Evolutionary conservation across 1,139 yeast species (phyloP).

Genomic region (Debaryomyces fabryi): DNA sequence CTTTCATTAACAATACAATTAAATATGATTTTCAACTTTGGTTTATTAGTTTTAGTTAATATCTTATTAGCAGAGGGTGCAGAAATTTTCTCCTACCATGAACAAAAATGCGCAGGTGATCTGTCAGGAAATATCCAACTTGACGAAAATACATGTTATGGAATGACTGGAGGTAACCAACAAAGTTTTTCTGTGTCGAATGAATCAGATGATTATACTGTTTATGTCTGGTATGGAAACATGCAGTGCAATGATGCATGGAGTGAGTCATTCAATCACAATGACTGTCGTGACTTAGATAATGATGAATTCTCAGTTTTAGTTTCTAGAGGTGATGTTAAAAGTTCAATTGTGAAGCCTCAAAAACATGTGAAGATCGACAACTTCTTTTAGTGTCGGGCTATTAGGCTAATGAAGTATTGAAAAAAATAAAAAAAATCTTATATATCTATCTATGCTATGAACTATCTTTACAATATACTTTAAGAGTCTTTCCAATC

Average conservation of each 20-base stretch:
- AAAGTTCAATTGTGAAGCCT: background rate
- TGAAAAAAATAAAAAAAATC: background rate
- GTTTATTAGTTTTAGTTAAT: background rate
- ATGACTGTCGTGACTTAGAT: background rate
- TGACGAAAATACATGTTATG: constrained; percentile 1
- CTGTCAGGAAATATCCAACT: constrained; percentile 5
- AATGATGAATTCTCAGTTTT: constrained; percentile 3
- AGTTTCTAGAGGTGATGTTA: background rate
- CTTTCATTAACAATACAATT: background rate
- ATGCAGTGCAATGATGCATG: constrained; percentile 1
- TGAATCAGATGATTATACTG: constrained; percentile 2
- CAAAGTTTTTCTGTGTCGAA: background rate
- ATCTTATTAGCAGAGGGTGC: constrained; percentile 2
- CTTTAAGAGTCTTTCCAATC: background rate
- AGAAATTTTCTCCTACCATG: background rate
- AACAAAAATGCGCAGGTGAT: background rate
- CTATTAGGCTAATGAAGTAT: background rate
- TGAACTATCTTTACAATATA: background rate
- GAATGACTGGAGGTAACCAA: constrained; percentile 6
- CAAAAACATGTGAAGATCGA: constrained; percentile 1
- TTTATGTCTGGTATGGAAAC: constrained; percentile 2
- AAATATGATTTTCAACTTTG: background rate
- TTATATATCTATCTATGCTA: background rate
- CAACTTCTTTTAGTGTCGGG: background rate
- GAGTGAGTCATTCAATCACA: background rate